phyloP scores from a whole-genome alignment of 106 monocot genomes.

The Acanthochlamys bracteata region DNA sequence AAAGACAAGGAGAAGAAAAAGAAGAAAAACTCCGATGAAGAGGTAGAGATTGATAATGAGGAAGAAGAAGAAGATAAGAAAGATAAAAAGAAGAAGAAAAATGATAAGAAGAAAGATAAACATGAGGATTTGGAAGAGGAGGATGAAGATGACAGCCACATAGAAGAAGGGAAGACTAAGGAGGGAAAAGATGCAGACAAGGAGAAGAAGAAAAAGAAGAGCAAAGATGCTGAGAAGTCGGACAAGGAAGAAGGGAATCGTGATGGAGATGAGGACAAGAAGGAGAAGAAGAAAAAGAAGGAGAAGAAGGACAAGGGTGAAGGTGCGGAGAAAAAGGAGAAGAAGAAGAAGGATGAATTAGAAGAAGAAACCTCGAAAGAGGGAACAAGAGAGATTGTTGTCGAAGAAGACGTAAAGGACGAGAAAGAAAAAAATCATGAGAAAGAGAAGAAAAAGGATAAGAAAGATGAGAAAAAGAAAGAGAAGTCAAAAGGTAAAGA shows the following conservation, averaged over 20 bases:
- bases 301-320: not conserved
- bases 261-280: not conserved
- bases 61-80: conserved; percentile 23
- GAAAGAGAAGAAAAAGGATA: not conserved
- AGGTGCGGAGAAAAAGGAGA: not conserved
- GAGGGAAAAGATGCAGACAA: not conserved
- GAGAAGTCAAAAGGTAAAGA: not conserved
- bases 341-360: not conserved
- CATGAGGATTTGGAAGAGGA: not conserved
- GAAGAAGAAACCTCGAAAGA: not conserved
- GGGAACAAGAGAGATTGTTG: not conserved
- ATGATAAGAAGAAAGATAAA: conserved; percentile 3
- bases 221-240: not conserved
- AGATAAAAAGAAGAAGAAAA: not conserved
- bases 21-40: not conserved
- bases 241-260: not conserved
- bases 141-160: not conserved
- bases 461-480: conserved; percentile 11
- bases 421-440: not conserved
- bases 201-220: not conserved
- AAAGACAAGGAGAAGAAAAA: not conserved
- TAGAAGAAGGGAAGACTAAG: not conserved
- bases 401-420: conserved; percentile 1
- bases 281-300: not conserved
- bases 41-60: not conserved